Percentiles rank a stretch among this genome's conserved stretches.
phyloP scores from a whole-genome alignment of 2,329 filamentous ascomycete genomes.

The Colletotrichum nymphaeae region DNA sequence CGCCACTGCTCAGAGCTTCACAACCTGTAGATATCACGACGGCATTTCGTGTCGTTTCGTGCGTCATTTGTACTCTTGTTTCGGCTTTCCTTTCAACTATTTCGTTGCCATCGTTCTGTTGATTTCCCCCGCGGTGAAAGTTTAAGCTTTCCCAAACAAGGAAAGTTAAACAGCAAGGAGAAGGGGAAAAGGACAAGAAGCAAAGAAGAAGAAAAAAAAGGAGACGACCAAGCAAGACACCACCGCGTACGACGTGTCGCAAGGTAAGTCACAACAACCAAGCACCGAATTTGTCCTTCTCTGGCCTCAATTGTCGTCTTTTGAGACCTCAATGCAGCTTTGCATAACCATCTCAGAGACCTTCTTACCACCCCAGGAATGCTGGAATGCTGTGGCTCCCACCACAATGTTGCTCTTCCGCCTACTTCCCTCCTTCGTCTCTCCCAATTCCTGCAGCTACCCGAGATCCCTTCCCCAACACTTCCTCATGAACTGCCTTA shows the following conservation, averaged over 20 bases:
- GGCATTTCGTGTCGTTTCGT: constrained; percentile 13
- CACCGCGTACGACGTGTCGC: constrained; percentile 21
- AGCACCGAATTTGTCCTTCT: neutral
- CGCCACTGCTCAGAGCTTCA: constrained; percentile 20
- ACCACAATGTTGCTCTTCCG: neutral
- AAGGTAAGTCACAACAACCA: constrained; percentile 19
- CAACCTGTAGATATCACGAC: constrained; percentile 25
- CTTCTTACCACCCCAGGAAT: neutral
- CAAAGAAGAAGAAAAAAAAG: neutral
- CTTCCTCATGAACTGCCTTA: neutral
- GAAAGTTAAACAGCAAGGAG: neutral
- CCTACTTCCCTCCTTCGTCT: neutral
- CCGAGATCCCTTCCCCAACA: neutral
- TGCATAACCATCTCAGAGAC: neutral
- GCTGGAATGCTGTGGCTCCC: constrained; percentile 21
- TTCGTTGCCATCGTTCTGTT: neutral
- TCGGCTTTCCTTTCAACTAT: neutral
- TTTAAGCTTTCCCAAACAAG: constrained; percentile 14
- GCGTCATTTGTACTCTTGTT: neutral
- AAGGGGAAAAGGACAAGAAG: neutral
- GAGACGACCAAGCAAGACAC: neutral
- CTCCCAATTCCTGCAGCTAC: constrained; percentile 24
- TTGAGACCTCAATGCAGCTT: constrained; percentile 18
- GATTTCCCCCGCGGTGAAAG: constrained; percentile 2
- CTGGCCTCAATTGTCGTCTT: constrained; percentile 10